Conservation (phyloP, 768 basidiomycete genomes). For the Kwoniella heveanensis region DNA sequence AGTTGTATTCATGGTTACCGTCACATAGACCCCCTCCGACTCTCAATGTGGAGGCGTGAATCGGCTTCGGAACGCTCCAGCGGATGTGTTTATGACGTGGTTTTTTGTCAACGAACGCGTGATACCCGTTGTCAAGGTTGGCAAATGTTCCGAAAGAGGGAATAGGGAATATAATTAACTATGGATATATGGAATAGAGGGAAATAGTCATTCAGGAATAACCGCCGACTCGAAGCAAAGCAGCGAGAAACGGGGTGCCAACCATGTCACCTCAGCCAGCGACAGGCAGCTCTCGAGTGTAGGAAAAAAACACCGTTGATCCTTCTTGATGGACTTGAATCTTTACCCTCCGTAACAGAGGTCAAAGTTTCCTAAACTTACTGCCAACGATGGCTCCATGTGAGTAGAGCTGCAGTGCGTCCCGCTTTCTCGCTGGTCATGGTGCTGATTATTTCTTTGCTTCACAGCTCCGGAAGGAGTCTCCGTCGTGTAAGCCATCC, state of each 20-base stretch:
- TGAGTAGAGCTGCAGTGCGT: background rate
- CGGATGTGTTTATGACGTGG: background rate
- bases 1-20: too few relatives aligned
- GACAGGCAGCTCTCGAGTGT: background rate
- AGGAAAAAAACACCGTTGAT: background rate
- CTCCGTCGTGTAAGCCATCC: conserved; percentile 48
- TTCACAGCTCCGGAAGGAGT: conserved; percentile 50
- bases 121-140: too few relatives aligned
- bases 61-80: background rate
- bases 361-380: conserved; percentile 9
- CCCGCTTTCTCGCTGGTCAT: background rate
- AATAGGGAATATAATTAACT: too few relatives aligned
- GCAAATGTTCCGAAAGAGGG: background rate
- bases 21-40: background rate
- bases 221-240: background rate
- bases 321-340: background rate
- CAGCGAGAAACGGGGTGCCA: background rate
- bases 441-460: conserved; percentile 5
- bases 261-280: background rate
- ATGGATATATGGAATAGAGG: background rate
- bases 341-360: conserved; percentile 6
- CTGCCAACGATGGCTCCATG: conserved; percentile 27
- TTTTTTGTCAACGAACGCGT: background rate
- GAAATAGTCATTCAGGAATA: background rate
- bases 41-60: background rate